Base-by-base conservation (phyloP, 495 filamentous ascomycete species). In the Massariosphaeria phaeospora region DNA sequence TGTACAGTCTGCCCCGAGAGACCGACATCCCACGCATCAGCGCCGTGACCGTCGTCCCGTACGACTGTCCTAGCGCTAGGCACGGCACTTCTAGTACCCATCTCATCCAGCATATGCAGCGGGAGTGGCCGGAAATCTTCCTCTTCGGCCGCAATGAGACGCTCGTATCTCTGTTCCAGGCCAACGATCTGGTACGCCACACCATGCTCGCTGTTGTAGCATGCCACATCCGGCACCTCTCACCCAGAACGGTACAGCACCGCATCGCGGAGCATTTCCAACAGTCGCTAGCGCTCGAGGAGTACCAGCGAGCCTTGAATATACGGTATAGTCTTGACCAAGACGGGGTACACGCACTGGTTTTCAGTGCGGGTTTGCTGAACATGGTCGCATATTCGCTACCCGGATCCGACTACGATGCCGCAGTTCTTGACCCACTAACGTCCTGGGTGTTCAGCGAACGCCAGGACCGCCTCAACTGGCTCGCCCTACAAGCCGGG, bases 381-480 rank as follows among this genome's bases (percentile, higher is more conserved):
- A 51, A 51, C 24, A 51, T 51, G 48, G 18, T 51, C 25, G 35
- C 33, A 15, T 51, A 40, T 25, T 29, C 35, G 23, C 48, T 51
- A 18, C 23, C 43, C 27, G 8, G 31, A 7, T 13, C 12, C n/a
- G 48, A 41, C 12, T n/a, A n/a, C n/a, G 23, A 20, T 34, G n/a
- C n/a, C 15, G 34, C 13, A 18, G 25, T 17, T 25, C 20, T 25
- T 27, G 48, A 41, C 24, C 12, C 29, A 21, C 15, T 9, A 29
- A 25, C 48, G 29, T 51, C 48, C 13, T 41, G 33, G 48, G 48
- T 41, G 18, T 51, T 51, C 48, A 51, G 35, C 35, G n/a, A 11
- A 8, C 8, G 25, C 12, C 34, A 39, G 12, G 35, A 51, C 35
- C 33, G 33, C 25, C 23, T 51, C 12, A 35, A 35, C 9, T 51